These are phyloP conservation scores for Akebia trifoliata DNA, from an alignment of 164 flowering plant genomes.

Conservation along the genomic window DNA sequence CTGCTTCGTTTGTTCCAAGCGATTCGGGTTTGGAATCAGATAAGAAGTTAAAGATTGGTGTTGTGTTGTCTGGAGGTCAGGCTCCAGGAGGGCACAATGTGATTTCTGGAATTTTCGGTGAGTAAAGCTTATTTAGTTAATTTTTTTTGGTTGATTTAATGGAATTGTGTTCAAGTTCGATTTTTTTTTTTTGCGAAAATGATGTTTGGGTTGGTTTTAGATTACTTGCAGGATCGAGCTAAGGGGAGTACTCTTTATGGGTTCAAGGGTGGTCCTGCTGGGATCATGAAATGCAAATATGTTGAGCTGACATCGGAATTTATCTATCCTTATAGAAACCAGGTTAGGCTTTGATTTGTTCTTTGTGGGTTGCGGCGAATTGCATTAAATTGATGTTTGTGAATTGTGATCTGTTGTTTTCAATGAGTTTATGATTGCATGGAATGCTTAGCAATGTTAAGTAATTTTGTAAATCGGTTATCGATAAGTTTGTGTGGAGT, in stretches of 20 bases:
- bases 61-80: conserved; percentile 95
- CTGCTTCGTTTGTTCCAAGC: conserved; percentile 59
- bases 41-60: conserved; percentile 80
- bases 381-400: too few relatives aligned
- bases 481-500: too few relatives aligned
- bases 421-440: too few relatives aligned
- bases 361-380: too few relatives aligned
- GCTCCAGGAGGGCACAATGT: conserved; percentile 99
- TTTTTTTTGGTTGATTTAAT: background rate
- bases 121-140: conserved; percentile 12
- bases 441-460: too few relatives aligned
- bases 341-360: conserved; percentile 48
- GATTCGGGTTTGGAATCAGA: conserved; percentile 25
- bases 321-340: conserved; percentile 90
- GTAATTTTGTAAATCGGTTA: too few relatives aligned
- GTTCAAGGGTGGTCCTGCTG: conserved; percentile 96
- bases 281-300: conserved; percentile 93
- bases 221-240: conserved; percentile 77
- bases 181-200: conserved; percentile 1
- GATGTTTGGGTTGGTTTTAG: conserved; percentile 27
- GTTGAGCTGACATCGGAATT: conserved; percentile 65
- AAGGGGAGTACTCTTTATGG: conserved; percentile 84
- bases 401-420: too few relatives aligned
- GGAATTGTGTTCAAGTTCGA: background rate
- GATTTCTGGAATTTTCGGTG: conserved; percentile 85